Conservation (phyloP, 2,329 filamentous ascomycete genomes). For the Stachybotrys echinatus region DNA sequence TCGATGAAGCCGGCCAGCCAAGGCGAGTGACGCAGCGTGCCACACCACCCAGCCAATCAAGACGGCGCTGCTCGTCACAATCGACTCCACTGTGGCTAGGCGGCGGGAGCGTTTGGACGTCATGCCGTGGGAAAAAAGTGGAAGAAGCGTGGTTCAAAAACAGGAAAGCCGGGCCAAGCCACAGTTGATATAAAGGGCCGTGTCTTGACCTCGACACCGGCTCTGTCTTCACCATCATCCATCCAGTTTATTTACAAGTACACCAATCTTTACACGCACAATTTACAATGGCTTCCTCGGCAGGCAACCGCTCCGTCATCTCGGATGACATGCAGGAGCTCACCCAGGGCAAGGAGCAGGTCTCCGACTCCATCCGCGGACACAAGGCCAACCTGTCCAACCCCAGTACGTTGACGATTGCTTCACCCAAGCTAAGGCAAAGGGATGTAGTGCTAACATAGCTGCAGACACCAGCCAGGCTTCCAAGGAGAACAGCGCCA, state of each 20-base stretch:
- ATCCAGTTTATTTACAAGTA: neutral
- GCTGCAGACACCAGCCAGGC: constrained; percentile 35
- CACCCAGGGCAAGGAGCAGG: constrained; percentile 17
- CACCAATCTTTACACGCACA: neutral
- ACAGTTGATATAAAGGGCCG: neutral
- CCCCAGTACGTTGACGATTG: constrained; percentile 28
- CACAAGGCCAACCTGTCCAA: constrained; percentile 44
- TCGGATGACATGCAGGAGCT: constrained; percentile 37
- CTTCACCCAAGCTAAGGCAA: too few species aligned
- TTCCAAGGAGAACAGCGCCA: constrained; percentile 37
- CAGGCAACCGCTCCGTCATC: constrained; percentile 31
- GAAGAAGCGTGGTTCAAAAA: neutral
- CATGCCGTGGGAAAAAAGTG: neutral
- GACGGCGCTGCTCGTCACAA: neutral
- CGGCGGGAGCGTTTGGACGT: neutral
- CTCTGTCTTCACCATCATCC: too few species aligned
- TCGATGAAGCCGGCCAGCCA: neutral
- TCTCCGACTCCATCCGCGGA: constrained; percentile 24
- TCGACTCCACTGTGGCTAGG: neutral
- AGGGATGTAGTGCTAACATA: constrained; percentile 2
- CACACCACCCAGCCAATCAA: neutral
- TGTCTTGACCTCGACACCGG: too few species aligned
- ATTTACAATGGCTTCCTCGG: constrained; percentile 13
- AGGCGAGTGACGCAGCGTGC: neutral
- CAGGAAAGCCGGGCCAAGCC: neutral